phyloP scores from a whole-genome alignment of 2,329 filamentous ascomycete genomes.

The Colletotrichum noveboracense region DNA sequence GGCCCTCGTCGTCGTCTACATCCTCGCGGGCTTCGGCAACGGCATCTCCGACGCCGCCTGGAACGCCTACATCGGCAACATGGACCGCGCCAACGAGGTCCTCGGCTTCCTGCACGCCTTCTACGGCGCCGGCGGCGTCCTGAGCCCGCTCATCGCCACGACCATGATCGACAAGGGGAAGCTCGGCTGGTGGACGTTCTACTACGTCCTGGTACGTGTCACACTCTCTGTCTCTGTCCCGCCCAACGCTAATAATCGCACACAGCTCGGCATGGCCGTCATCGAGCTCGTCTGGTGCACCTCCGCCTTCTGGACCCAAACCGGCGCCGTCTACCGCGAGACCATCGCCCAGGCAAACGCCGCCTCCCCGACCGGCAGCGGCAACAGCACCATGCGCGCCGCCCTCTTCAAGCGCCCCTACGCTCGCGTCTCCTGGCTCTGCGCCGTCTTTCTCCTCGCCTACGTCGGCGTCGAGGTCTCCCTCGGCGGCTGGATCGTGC shows the following conservation, averaged over 20 bases:
- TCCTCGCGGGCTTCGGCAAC: constrained; percentile 73
- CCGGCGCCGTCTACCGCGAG: constrained; percentile 57
- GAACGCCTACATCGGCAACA: constrained; percentile 66
- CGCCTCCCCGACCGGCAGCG: constrained; percentile 18
- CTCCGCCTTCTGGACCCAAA: constrained; percentile 64
- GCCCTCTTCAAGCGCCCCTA: constrained; percentile 47
- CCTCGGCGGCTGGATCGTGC: constrained; percentile 82
- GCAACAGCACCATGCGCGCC: constrained; percentile 34
- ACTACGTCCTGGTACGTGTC: constrained; percentile 72
- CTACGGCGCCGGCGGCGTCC: constrained; percentile 71
- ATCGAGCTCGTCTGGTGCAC: constrained; percentile 58
- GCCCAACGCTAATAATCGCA: neutral
- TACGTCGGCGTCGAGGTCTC: constrained; percentile 81
- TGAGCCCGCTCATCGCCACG: constrained; percentile 74
- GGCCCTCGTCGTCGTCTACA: constrained; percentile 68
- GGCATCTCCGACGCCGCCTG: constrained; percentile 65
- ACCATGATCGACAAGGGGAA: constrained; percentile 68
- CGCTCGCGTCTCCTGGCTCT: constrained; percentile 70
- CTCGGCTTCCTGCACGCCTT: constrained; percentile 72
- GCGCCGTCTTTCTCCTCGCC: constrained; percentile 72
- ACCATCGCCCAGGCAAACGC: constrained; percentile 21
- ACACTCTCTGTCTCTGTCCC: neutral
- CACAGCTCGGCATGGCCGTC: constrained; percentile 55
- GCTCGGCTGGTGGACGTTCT: constrained; percentile 73
- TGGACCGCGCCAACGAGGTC: constrained; percentile 73